A percentile compares a stretch with the other conserved stretches of the same genome.
These are phyloP conservation scores for Diutina siamensis DNA, from an alignment of 1,139 yeast species.

Conservation along the genomic window DNA sequence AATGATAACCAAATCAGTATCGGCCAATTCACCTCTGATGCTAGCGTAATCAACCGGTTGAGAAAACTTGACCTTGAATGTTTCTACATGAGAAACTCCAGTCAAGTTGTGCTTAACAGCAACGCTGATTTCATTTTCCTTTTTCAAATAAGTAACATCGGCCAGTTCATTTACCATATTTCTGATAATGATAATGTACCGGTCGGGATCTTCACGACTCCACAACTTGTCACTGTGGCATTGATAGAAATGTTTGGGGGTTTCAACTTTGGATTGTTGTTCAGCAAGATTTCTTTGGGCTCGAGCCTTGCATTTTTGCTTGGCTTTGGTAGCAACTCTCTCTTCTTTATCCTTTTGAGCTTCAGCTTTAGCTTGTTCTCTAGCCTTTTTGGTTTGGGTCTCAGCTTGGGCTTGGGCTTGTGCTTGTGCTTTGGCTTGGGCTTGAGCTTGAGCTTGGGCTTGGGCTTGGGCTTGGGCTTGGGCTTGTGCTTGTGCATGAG, in stretches of 20 bases:
- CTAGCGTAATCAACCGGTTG: neutral
- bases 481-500: neutral
- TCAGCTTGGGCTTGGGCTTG: neutral
- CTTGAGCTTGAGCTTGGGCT: neutral
- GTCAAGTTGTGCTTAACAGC: neutral
- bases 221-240: neutral
- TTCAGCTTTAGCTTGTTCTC: neutral
- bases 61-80: neutral
- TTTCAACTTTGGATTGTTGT: too few relatives aligned
- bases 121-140: neutral
- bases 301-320: neutral
- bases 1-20: neutral
- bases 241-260: neutral
- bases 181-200: neutral
- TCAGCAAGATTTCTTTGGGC: too few relatives aligned
- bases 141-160: neutral
- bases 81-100: neutral
- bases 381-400: neutral
- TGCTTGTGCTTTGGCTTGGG: neutral
- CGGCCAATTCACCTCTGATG: neutral
- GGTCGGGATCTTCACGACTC: conserved; percentile 1
- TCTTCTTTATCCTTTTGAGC: neutral
- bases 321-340: neutral
- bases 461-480: neutral
- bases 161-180: neutral